These are phyloP conservation scores for Penicillium alfredii DNA, from an alignment of 495 filamentous ascomycete species.

Conservation along the genomic window DNA sequence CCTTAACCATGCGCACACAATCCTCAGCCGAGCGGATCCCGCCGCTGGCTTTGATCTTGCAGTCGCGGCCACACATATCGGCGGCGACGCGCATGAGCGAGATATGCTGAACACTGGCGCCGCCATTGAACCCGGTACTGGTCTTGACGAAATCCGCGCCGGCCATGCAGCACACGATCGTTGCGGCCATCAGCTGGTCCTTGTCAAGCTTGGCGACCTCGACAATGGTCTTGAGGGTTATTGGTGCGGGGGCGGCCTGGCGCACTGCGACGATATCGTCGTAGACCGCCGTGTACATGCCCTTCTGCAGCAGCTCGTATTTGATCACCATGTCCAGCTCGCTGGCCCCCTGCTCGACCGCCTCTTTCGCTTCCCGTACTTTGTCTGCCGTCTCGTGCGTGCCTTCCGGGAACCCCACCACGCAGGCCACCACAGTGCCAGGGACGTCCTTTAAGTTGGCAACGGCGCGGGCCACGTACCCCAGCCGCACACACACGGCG, in stretches of 20 bases:
- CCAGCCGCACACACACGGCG: conserved; percentile 53
- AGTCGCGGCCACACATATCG: conserved; percentile 31
- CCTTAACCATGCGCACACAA: conserved; percentile 53
- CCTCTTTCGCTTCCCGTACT: conserved; percentile 48
- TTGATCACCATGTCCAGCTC: conserved; percentile 69
- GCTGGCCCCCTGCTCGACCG: conserved; percentile 50
- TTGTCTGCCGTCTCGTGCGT: conserved; percentile 50
- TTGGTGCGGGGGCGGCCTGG: conserved; percentile 41
- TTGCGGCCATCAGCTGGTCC: conserved; percentile 54
- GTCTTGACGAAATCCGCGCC: conserved; percentile 65
- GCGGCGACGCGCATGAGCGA: conserved; percentile 48
- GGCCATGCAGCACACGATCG: conserved; percentile 52
- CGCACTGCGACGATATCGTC: conserved; percentile 52
- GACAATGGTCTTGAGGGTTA: conserved; percentile 58
- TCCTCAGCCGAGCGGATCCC: conserved; percentile 52
- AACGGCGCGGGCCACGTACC: conserved; percentile 48
- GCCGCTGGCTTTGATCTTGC: conserved; percentile 62
- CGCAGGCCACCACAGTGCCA: conserved; percentile 51
- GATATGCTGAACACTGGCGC: conserved; percentile 51
- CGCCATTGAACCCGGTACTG: conserved; percentile 61
- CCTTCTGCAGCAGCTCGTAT: conserved; percentile 45
- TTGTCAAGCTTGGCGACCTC: conserved; percentile 55
- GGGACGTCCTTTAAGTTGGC: conserved; percentile 42
- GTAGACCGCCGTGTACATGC: conserved; percentile 48
- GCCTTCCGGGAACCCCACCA: conserved; percentile 64